Base-by-base conservation (phyloP, 192 early-diverging fungal genomes). In the Geosiphon pyriformis region DNA sequence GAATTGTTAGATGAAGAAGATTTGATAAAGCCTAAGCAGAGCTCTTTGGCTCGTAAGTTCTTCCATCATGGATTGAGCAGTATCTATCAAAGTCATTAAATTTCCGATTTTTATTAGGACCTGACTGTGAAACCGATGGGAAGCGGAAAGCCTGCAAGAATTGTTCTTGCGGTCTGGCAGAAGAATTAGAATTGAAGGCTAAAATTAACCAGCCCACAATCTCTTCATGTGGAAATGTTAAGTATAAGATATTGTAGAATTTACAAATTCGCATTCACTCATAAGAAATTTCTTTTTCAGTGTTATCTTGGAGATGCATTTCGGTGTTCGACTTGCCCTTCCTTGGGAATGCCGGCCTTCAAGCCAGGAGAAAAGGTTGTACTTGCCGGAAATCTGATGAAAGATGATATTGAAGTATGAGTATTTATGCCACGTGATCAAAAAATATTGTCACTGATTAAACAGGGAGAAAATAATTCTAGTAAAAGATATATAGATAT, bases 291-390 rank as follows among this genome's bases (percentile, higher is more conserved):
- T 70, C 25, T 68, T 56, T 46, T 56, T 62, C 76, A 77, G 81
- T 98, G 96, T 75, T 89, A 88, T 58, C 78, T 98, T 8, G 96
- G 96, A 30, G 96, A 98, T 80, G 96, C 96, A 0, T 98, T 98
- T 85, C 85, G 96, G 31, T 98, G 96, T 79, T 81, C 87, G 30
- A 88, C 87, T 27, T 98, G 96, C 77, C 96, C 96, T 34, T 98
- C 96, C 67, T 74, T 94, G 32, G 96, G 96, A 27, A 94, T 96
- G 92, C 96, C 96, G 27, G 88, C 94, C 11, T 98, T 98, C 79
- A 85, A 92, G 70, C 91, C 92, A 1, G 96, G 96, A 31, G 92
- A 98, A 70, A 92, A 94, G 74, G 87, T 98, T 54, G 79, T 83
- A 11, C 80, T 98, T 23, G 89, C 84, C 27, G 95, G 95, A n/a